phyloP scores from a whole-genome alignment of 2,329 filamentous ascomycete species.

The Aspergillus tubingensis region DNA sequence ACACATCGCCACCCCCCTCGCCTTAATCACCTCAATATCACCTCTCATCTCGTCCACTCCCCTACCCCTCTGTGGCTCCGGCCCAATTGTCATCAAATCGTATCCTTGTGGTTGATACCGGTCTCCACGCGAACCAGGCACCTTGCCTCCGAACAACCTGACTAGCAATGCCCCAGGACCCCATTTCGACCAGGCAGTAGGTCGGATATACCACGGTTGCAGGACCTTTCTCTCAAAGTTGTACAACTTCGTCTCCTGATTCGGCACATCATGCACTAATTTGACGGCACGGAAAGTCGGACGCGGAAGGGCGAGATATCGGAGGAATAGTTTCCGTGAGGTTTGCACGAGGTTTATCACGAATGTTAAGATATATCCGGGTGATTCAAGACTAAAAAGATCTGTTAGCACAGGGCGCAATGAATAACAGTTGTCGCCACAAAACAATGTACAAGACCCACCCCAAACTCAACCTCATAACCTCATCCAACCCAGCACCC shows the following conservation, averaged over 20 bases:
- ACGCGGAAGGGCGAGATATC: slow-evolving; percentile 9
- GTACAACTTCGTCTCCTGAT: slow-evolving; percentile 16
- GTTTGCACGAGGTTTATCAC: neutral
- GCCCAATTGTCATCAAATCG: slow-evolving; percentile 23
- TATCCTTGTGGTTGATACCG: slow-evolving; percentile 21
- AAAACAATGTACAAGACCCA: neutral
- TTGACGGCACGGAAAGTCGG: neutral
- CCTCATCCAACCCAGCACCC: slow-evolving; percentile 18
- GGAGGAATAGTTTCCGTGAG: slow-evolving; percentile 5
- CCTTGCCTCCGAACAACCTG: slow-evolving; percentile 24
- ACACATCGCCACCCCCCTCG: slow-evolving; percentile 16
- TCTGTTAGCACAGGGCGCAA: too few species aligned
- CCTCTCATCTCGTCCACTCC: slow-evolving; percentile 20
- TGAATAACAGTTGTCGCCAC: too few species aligned
- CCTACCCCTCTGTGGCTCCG: slow-evolving; percentile 17
- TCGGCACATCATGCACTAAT: slow-evolving; percentile 10
- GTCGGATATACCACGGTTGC: slow-evolving; percentile 32
- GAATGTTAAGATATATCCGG: neutral
- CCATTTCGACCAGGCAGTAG: slow-evolving; percentile 25
- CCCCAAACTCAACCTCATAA: slow-evolving; percentile 21
- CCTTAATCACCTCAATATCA: slow-evolving; percentile 17
- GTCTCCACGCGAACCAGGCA: slow-evolving; percentile 17
- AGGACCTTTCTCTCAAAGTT: slow-evolving; percentile 17
- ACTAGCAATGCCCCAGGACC: slow-evolving; percentile 19
- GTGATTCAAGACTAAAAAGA: slow-evolving; percentile 10